Conservation (phyloP, 2,329 filamentous ascomycete species). For the Colletotrichum scovillei region DNA sequence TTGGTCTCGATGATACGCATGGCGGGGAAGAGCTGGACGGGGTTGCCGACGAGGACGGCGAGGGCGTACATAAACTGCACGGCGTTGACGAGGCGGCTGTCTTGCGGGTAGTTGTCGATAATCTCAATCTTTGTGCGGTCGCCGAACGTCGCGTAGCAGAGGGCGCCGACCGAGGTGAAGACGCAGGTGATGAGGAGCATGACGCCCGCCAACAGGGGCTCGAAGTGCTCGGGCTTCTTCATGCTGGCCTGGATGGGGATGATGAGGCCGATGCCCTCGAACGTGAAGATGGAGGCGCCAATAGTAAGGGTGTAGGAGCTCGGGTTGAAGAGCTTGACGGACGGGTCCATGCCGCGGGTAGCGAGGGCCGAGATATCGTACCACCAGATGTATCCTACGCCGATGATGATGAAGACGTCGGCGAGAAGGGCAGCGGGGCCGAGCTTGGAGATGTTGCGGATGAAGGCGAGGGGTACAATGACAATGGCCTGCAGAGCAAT, state of each 20-base stretch:
- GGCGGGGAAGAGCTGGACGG: constrained; percentile 81
- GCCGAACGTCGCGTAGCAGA: constrained; percentile 82
- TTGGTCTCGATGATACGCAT: constrained; percentile 77
- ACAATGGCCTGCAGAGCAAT: constrained; percentile 75
- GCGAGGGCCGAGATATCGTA: constrained; percentile 72
- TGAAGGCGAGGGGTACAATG: constrained; percentile 75
- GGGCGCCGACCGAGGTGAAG: constrained; percentile 77
- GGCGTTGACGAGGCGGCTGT: constrained; percentile 77
- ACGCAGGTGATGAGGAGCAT: constrained; percentile 80
- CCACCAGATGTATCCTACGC: constrained; percentile 78
- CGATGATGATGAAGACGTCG: constrained; percentile 78
- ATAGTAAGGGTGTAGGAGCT: constrained; percentile 76
- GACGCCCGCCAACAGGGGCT: constrained; percentile 72
- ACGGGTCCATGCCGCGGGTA: constrained; percentile 65
- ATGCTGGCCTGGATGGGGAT: constrained; percentile 99
- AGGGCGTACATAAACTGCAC: constrained; percentile 81
- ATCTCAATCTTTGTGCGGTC: constrained; percentile 76
- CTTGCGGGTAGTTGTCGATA: constrained; percentile 81
- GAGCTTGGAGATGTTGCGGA: constrained; percentile 81
- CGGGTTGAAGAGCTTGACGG: constrained; percentile 77
- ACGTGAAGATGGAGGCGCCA: constrained; percentile 88
- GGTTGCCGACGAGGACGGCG: constrained; percentile 78
- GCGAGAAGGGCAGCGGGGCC: constrained; percentile 76
- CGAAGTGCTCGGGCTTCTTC: constrained; percentile 76
- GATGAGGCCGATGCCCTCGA: constrained; percentile 96